Evolutionary conservation across 345 rosid species (phyloP), one percentile per base, ranked within the genome.

Genomic region (Citrus glauca): DNA sequence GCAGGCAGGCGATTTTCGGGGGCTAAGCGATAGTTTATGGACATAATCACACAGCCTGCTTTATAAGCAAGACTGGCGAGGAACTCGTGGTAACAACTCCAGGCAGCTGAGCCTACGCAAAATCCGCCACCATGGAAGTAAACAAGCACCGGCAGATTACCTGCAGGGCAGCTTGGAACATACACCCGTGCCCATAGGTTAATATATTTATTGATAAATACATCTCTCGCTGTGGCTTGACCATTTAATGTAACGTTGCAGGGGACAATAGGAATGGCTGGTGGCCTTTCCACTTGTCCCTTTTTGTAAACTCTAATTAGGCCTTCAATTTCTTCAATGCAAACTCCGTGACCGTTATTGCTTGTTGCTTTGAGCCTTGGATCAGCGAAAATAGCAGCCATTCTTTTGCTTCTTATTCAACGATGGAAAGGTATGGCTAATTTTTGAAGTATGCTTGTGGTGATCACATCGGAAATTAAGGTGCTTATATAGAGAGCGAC

Each of bases 51-150:
- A 74, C 95, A 90, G 3, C 86, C 77, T 0, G 88, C 87, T 63
- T 79, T 82, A n/a, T 78, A 78, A 25, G 89, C 86, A n/a, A 92
- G 85, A 53, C 37, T 75, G 11, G 90, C 78, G 25, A 91, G 79
- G 84, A 91, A 91, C 57, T 84, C 87, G 59, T 91, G 90, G 87
- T 89, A 90, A 38, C 91, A 88, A 74, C 88, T 85, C 93, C 93
- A 89, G 76, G 90, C 87, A 22, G 91, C 87, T 3, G 94, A 89
- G 73, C 94, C 93, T 17, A 89, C 86, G 71, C 91, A 90, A 68
- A 88, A 92, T 4, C 97, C 97, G 3, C 94, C 94, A 2, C 94
- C 97, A 77, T 92, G 94, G 71, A 89, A 92, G 88, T 89, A 89
- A 63, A 92, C 83, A 22, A 95, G 76, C 53, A 90, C 82, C 40